These are phyloP conservation scores for Wickerhamomyces sydowiorum DNA, from an alignment of 805 yeast species.

Conservation along the genomic window DNA sequence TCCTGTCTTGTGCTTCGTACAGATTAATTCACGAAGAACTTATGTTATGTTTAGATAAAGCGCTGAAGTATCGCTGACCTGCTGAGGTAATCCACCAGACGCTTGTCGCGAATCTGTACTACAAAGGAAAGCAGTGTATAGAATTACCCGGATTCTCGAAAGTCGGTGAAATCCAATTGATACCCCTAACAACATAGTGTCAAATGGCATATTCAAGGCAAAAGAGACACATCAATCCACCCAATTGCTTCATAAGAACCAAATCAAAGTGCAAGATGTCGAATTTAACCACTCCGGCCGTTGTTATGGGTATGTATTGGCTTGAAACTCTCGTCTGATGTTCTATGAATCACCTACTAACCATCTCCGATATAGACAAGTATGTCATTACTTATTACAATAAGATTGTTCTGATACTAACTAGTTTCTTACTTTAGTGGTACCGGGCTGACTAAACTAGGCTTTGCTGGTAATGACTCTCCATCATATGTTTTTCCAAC, in stretches of 20 bases:
- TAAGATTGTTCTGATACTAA: conserved; percentile 9
- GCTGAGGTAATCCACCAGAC: no score
- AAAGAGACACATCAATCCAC: no score
- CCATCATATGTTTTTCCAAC: conserved; percentile 98
- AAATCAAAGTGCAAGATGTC: conserved; percentile 12
- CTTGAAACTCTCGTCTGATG: background rate
- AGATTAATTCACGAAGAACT: background rate
- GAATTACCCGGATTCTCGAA: background rate
- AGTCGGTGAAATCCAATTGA: background rate
- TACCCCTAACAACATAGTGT: background rate
- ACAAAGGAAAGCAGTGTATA: no score
- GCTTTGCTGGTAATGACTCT: conserved; percentile 97
- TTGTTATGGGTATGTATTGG: conserved; percentile 80
- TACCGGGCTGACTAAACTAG: conserved; percentile 95
- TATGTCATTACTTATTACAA: conserved; percentile 3
- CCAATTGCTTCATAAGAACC: no score
- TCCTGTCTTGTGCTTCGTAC: no score
- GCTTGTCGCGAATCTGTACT: no score
- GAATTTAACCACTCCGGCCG: conserved; percentile 65
- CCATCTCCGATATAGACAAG: conserved; percentile 14
- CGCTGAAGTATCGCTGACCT: background rate
- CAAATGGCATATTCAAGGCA: background rate
- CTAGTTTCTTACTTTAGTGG: conserved; percentile 53
- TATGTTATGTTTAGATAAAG: background rate
- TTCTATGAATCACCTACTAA: conserved; percentile 8